Percentiles rank a stretch among this genome's conserved stretches.
Evolutionary conservation across 23 red algal genomes (phyloP).

Genomic region (Chondrus crispus): DNA sequence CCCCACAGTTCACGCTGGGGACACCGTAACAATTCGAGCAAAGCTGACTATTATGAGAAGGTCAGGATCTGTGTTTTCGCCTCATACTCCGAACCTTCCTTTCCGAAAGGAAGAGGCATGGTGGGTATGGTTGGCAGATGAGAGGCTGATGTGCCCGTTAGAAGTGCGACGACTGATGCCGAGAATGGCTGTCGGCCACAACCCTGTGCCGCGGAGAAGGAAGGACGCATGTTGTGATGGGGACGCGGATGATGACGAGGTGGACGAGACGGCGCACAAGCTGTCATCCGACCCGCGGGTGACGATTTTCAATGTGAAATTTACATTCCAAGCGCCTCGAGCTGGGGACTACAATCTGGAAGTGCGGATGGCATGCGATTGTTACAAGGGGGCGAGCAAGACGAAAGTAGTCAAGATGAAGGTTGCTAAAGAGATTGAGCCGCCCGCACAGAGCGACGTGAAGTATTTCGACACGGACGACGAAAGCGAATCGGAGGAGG

Average conservation of each 20-base stretch:
- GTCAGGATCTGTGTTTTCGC: conserved; percentile 66
- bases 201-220: neutral
- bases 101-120: conserved; percentile 76
- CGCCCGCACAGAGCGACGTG: conserved; percentile 10
- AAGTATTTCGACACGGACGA: conserved; percentile 79
- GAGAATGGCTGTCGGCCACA: conserved; percentile 44
- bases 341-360: conserved; percentile 49
- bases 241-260: neutral
- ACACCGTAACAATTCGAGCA: conserved; percentile 64
- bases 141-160: conserved; percentile 50
- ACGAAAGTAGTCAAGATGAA: conserved; percentile 51
- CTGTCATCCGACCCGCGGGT: conserved; percentile 48
- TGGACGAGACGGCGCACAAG: neutral
- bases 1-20: conserved; percentile 65
- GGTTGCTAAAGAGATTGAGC: conserved; percentile 44
- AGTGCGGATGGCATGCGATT: conserved; percentile 51
- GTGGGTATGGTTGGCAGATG: conserved; percentile 84
- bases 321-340: conserved; percentile 46
- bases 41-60: conserved; percentile 51
- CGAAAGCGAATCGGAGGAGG: conserved; percentile 29
- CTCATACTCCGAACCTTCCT: conserved; percentile 52
- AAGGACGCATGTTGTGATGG: neutral
- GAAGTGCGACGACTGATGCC: conserved; percentile 63
- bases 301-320: conserved; percentile 47
- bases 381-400: conserved; percentile 53